Base-by-base conservation (phyloP, 2,329 filamentous ascomycete genomes). In the Teratosphaeria nubilosa region DNA sequence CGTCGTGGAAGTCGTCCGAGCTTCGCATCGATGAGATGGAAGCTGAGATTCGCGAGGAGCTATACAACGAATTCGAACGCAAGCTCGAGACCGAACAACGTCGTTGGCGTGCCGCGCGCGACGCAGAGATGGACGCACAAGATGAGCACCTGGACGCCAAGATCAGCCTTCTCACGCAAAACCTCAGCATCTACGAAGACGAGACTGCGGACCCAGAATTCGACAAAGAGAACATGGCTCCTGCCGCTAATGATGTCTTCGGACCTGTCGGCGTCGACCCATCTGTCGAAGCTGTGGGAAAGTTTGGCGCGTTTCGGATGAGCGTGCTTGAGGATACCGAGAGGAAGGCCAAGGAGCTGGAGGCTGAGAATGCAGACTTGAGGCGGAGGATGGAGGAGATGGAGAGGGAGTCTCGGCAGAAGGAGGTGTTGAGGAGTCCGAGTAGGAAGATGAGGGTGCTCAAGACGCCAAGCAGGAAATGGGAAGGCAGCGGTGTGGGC, bases 141-240 rank as follows among this genome's bases (percentile, higher is more conserved):
- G 90, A 96, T 60, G 88, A 89, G 70, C 90, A 95, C 72, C 82
- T 94, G 69, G 91, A 97, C 71, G 84, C 84, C 64, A 99, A 99
- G 75, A 81, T 95, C 7, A 92, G 90, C 59, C 80, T 90, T 24
- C 75, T 88, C 34, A 81, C 84, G 57, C 77, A 82, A 56, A 80
- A 81, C 10, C 76, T 79, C 65, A 69, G 72, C 53, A 68, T 78
- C 7, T 75, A 72, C 55, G 77, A 77, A 60, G 75, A 78, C 58
- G 71, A 72, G 32, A 68, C 66, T 2, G 57, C 54, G 51, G 41
- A 48, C 1, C 41, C 41, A 22, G 62, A 55, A n/a, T 60, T 54
- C 5, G 67, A 68, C 25, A 64, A 67, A 53, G 68, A 68, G 62
- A 65, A 66, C 25, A 37, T 53, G 25, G 25, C 55, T 7, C 24